A percentile compares a stretch with the other conserved stretches of the same genome.
Evolutionary conservation across 345 rosid species (phyloP).

Genomic region (Pugionium dolabratum): DNA sequence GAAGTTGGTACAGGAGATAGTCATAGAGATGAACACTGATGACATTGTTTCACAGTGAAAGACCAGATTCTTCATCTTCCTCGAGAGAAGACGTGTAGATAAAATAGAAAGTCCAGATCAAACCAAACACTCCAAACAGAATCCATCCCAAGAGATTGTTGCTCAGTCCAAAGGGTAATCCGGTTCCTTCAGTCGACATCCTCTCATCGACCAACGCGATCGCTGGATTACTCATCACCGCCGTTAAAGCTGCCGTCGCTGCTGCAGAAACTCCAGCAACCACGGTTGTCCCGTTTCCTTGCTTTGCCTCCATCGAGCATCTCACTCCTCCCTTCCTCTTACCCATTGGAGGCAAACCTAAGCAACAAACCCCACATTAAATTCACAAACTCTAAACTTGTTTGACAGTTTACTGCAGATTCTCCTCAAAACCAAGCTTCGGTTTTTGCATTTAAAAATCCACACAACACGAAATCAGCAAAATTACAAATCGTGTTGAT

Average conservation of each 20-base stretch:
- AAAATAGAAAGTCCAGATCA: constrained; percentile 79
- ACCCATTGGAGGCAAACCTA: constrained; percentile 67
- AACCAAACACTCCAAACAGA: constrained; percentile 75
- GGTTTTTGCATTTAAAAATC: neutral
- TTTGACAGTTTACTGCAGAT: too few relatives aligned
- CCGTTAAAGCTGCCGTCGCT: constrained; percentile 55
- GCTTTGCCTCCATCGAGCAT: constrained; percentile 51
- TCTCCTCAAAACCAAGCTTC: neutral
- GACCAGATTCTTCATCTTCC: constrained; percentile 89
- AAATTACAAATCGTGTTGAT: neutral
- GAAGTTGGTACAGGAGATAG: constrained; percentile 4
- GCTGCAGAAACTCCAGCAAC: constrained; percentile 48
- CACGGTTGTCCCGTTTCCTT: constrained; percentile 32
- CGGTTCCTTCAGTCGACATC: constrained; percentile 84
- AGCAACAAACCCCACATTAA: neutral
- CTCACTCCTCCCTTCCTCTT: constrained; percentile 58
- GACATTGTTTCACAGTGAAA: constrained; percentile 62
- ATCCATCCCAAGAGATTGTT: constrained; percentile 96
- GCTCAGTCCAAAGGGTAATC: constrained; percentile 92
- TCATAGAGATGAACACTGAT: constrained; percentile 8
- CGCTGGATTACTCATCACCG: constrained; percentile 67
- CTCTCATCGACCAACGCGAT: constrained; percentile 92
- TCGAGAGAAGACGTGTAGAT: constrained; percentile 63
- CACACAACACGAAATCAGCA: constrained; percentile 18
- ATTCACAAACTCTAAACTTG: neutral